These are phyloP conservation scores for Talaromyces thailandensis DNA, from an alignment of 495 filamentous ascomycete genomes.

Conservation along the genomic window DNA sequence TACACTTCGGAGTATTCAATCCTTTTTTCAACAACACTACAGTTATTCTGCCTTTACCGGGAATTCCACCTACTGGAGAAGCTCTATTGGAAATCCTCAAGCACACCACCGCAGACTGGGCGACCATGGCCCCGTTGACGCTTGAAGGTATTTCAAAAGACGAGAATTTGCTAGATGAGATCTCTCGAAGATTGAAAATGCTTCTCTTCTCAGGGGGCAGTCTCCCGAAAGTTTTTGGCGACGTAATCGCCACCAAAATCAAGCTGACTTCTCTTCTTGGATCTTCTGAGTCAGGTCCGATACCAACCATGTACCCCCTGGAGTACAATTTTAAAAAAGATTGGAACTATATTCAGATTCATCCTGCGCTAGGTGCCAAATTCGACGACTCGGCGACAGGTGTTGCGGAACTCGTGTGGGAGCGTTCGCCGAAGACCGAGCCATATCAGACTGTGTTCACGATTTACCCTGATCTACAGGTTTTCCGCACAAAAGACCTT, in stretches of 20 bases:
- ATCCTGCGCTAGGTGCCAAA: background rate
- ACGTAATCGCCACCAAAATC: background rate
- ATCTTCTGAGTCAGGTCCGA: background rate
- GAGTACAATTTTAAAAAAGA: background rate
- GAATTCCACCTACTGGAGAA: background rate
- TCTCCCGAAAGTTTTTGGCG: background rate
- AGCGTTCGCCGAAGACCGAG: background rate
- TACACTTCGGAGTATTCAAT: too few relatives aligned
- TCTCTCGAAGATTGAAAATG: background rate
- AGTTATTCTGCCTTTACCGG: background rate
- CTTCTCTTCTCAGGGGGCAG: background rate
- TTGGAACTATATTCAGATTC: background rate
- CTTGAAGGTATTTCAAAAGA: background rate
- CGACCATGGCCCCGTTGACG: background rate
- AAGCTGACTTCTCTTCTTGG: background rate
- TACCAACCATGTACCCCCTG: background rate
- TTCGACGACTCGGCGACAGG: background rate
- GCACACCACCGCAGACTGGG: background rate
- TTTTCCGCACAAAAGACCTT: conserved; percentile 48
- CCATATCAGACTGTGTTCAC: conserved; percentile 13
- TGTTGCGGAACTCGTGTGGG: background rate
- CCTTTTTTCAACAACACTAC: background rate
- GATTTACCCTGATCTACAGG: conserved; percentile 25
- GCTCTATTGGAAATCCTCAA: background rate
- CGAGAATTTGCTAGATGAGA: background rate